Base-by-base conservation (phyloP, 345 rosid species). In the Nasturtium officinale region DNA sequence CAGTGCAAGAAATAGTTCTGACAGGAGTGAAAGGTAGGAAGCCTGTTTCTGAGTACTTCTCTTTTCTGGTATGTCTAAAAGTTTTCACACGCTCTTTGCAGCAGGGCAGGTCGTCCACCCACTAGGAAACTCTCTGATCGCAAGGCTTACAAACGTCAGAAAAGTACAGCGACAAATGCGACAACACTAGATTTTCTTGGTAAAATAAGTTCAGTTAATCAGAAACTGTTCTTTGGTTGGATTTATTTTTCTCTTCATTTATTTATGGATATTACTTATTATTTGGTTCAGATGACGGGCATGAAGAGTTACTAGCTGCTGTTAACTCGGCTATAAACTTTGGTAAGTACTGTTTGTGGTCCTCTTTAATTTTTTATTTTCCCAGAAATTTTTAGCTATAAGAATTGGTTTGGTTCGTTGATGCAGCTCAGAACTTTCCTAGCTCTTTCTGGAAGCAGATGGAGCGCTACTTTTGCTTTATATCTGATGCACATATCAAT, bases 51-150 rank as follows among this genome's bases (percentile, higher is more conserved):
- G 20, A 73, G 53, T 65, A 46, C 42, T 77, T 72, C 21, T 51
- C 28, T 9, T 72, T 51, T 51, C 63, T 8, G 9, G 18, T 64
- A 64, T 65, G 28, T 47, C 9, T 20, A 76, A 33, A 65, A 42
- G 25, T 32, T 54, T 28, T 47, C 60, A 73, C 54, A 76, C 65
- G 29, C 64, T 80, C 80, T 79, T 33, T 65, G 76, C 96, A 91
- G 97, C 82, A 90, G 85, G 80, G 75, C 84, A 9, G 96, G 99
- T 65, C 92, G 98, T 72, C 98, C 94, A 56, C 86, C 96, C 52
- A 81, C 90, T 52, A 89, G 99, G 83, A 95, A 95, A 85, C 92
- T 89, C 67, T 90, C 99, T 77, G 99, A 86, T 76, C 93, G 99
- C 55, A 95, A 89, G 78, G 92, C 94, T 73, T 90, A 92, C 80